Conservation (phyloP, 768 basidiomycete genomes). For the Suillus plorans region DNA sequence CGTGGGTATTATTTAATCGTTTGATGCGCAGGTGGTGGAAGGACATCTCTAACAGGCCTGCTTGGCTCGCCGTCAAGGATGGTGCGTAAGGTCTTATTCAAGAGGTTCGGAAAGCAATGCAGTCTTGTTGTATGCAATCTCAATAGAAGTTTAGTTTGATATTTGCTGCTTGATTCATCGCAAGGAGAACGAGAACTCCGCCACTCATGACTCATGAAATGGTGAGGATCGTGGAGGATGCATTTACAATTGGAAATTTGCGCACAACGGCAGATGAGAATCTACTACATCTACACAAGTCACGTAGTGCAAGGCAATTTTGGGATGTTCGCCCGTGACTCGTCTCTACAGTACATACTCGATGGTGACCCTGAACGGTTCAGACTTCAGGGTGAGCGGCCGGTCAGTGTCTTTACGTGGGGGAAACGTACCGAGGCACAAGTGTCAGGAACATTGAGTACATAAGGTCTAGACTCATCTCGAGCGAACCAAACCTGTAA, state of each 20-base stretch:
- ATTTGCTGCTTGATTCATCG: neutral
- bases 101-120: neutral
- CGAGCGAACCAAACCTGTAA: neutral
- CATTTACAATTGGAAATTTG: neutral
- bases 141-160: neutral
- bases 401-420: neutral
- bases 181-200: neutral
- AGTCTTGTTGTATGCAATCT: neutral
- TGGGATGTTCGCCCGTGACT: neutral
- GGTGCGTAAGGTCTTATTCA: conserved; percentile 17
- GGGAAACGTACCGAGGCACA: neutral
- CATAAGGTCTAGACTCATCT: neutral
- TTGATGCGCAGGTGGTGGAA: conserved; percentile 48
- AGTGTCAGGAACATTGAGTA: neutral
- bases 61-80: conserved; percentile 49
- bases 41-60: conserved; percentile 40
- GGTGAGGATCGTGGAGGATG: neutral
- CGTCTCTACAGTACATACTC: neutral
- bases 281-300: neutral
- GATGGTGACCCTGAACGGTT: neutral
- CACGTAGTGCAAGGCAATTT: neutral
- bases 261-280: neutral
- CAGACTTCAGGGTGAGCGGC: neutral
- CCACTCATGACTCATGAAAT: neutral
- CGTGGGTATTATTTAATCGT: neutral